Conservation (phyloP, 441 rosid species). For the Populus hybrid region DNA sequence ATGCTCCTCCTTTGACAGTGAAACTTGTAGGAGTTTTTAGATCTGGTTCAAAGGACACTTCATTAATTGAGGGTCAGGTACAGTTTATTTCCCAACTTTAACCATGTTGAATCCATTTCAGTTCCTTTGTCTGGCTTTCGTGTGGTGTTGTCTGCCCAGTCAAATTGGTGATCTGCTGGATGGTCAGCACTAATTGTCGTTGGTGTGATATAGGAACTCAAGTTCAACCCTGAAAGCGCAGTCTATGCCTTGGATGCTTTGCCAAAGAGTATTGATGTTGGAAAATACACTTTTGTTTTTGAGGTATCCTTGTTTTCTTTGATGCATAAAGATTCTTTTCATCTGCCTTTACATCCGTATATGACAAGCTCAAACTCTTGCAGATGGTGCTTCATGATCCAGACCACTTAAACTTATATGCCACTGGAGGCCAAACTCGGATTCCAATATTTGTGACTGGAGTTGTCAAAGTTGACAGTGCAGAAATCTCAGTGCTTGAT, state of each 20-base stretch:
- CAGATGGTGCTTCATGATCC: constrained; percentile 65
- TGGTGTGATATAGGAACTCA: constrained; percentile 59
- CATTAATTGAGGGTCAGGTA: constrained; percentile 72
- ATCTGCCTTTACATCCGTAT: constrained; percentile 11
- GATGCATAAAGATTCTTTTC: constrained; percentile 8
- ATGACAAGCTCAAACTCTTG: constrained; percentile 15
- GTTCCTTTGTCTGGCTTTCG: constrained; percentile 6
- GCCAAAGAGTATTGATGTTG: constrained; percentile 64
- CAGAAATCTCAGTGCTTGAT: constrained; percentile 76
- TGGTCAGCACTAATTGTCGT: not conserved
- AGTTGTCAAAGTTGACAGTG: constrained; percentile 51
- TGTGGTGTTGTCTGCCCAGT: constrained; percentile 12
- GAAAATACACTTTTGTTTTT: constrained; percentile 71
- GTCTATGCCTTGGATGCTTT: constrained; percentile 48
- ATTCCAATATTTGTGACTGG: constrained; percentile 64
- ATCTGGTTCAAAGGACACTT: constrained; percentile 47
- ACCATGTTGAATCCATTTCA: constrained; percentile 8
- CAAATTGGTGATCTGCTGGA: constrained; percentile 1
- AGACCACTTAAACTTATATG: constrained; percentile 49
- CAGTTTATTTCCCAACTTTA: constrained; percentile 6
- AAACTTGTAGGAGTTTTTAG: constrained; percentile 54
- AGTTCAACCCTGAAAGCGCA: constrained; percentile 49
- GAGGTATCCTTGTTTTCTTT: constrained; percentile 49
- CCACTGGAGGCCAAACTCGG: constrained; percentile 55
- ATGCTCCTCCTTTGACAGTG: constrained; percentile 74